Evolutionary conservation across 164 flowering plant genomes (phyloP), one percentile per base, ranked within the genome.

Genomic region (Euptelea pleiosperma): DNA sequence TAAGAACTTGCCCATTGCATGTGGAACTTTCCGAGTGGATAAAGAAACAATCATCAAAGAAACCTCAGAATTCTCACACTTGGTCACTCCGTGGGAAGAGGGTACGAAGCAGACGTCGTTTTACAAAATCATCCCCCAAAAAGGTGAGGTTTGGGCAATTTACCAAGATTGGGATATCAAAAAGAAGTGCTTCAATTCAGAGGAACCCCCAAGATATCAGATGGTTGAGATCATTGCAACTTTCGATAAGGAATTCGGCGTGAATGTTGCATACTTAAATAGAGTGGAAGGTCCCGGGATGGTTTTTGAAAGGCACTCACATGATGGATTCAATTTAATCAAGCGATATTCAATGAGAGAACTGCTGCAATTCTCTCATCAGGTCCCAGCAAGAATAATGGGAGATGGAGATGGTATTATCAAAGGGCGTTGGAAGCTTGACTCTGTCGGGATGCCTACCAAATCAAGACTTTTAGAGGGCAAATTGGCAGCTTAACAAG

Each of bases 51-150:
- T 21, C 21, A n/a, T 16, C 16, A 14, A 49, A 48, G 19, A 29
- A 29, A 48, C 11, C 6, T 48, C 35, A 15, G 34, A 49, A 29
- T 49, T 49, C 24, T 49, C 36, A 31, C 35, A 50, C 35, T 50
- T 50, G 34, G 33, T n/a, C 11, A 14, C 6, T 49, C 34, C 33
- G n/a, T 49, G 21, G 4, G 16, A n/a, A 30, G 47, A 43, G 47
- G 26, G 24, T 43, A 21, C 2, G 25, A 43, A 10, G 47, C 26
- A 21, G 47, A 43, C 24, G 19, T 43, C 26, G 6, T 43, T 43
- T 43, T 43, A 43, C 21, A 43, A 43, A 1, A 50, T 30, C 37
- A 16, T 50, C 28, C 24, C 36, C 1, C 14, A 16, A 46, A 50
- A 30, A 29, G 35, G 53, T 50, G 11, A 8, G 53, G 53, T 16